Conservation (phyloP, 768 basidiomycete species). For the Mycena kentingensis region DNA sequence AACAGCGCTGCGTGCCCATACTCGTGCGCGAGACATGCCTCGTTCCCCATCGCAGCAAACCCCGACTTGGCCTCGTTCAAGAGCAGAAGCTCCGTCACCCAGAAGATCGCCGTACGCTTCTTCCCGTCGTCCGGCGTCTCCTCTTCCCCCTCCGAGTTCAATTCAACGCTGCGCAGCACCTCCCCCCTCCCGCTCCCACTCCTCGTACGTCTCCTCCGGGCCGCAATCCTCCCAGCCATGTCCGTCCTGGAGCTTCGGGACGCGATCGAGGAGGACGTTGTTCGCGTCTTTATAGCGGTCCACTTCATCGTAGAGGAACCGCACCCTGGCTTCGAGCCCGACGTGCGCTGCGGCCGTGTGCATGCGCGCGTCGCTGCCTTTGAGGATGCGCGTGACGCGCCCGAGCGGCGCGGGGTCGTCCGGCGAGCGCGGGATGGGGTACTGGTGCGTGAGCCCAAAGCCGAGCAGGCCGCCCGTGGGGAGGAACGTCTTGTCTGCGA, state of each 20-base stretch:
- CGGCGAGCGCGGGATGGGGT: not conserved
- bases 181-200: too few relatives aligned
- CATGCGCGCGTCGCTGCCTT: not conserved
- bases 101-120: not conserved
- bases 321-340: not conserved
- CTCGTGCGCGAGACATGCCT: not conserved
- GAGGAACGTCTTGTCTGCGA: not conserved
- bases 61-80: not conserved
- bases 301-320: not conserved
- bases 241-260: not conserved
- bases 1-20: not conserved
- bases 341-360: not conserved
- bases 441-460: not conserved
- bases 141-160: not conserved
- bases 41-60: not conserved
- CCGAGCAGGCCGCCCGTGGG: not conserved
- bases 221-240: too few relatives aligned
- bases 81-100: not conserved
- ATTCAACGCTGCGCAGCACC: not conserved
- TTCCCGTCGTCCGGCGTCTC: not conserved
- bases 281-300: not conserved
- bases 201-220: too few relatives aligned
- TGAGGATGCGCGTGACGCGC: not conserved
- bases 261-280: not conserved
- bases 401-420: not conserved